A percentile compares a stretch with the other conserved stretches of the same genome.
Evolutionary conservation across 1,139 yeast species (phyloP).

Genomic region (Suhomyces terraborum): DNA sequence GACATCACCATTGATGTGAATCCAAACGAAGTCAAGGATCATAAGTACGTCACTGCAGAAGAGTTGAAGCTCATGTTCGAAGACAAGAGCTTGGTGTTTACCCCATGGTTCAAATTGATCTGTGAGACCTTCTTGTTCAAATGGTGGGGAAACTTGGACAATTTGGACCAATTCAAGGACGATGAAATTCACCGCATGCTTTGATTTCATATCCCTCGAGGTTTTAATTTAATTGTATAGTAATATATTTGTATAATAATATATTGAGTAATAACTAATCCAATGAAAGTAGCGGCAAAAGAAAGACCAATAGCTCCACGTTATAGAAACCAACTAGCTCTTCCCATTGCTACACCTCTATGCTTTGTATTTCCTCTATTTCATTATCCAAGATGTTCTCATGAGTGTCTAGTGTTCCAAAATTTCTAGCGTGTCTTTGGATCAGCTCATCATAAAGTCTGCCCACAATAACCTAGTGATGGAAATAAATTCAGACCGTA

Average conservation of each 20-base stretch:
- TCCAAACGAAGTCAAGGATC: conserved; percentile 83
- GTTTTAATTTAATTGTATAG: background rate
- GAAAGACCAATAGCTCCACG: too few species aligned
- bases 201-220: conserved; percentile 15
- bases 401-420: too few species aligned
- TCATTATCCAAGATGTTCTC: too few species aligned
- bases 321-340: too few species aligned
- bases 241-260: background rate
- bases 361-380: too few species aligned
- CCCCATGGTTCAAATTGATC: conserved; percentile 97
- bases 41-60: conserved; percentile 66
- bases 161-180: conserved; percentile 50
- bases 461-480: too few species aligned
- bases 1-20: conserved; percentile 52
- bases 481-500: too few species aligned
- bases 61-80: conserved; percentile 77
- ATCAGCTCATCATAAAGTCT: too few species aligned
- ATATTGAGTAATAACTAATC: background rate
- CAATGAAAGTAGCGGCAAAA: too few species aligned
- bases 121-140: conserved; percentile 87
- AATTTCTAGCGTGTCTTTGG: too few species aligned
- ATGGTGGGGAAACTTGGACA: conserved; percentile 87
- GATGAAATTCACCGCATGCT: conserved; percentile 50
- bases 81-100: conserved; percentile 65
- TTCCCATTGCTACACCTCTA: too few species aligned